Base-by-base conservation (phyloP, 1,284 basidiomycete species). In the Hypsizygus ulmarius region DNA sequence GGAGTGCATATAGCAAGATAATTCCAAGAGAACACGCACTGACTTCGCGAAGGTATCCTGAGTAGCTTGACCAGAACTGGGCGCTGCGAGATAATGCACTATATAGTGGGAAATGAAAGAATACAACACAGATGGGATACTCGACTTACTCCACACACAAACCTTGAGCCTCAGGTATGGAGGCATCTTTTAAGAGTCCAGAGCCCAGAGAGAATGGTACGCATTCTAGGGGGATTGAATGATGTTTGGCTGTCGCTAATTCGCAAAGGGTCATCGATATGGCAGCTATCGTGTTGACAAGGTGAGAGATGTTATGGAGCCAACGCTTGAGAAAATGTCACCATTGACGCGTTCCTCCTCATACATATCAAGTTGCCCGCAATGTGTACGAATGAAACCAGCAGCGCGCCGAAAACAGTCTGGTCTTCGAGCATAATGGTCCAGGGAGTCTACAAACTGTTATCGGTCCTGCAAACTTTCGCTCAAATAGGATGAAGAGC, bases 61-160 rank as follows among this genome's bases (percentile, higher is more conserved):
- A 89, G 63, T 88, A 90, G 53, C 85, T 88, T 6, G 87, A 86
- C 87, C 87, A 89, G 58, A 82, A 84, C 58, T 89, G 86, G 6
- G 87, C 78, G 59, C 87, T 89, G 44, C 86, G 71, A 11, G 86
- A 81, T 19, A 89, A 65, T 10, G 87, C 84, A 49, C 86, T 89
- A 54, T 19, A 45, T 42, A 12, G 32, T 44, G 35, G 38, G 44
- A 45, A 43, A 27, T 30, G 7, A 36, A 12, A 16, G 10, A 14
- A 5, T 12, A 9, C 11, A 18, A 42, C 41, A 5, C 21, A 5
- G 1, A 40, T 12, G 44, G 43, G 32, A 46, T 37, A 42, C 50
- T 30, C 46, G n/a, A 49, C 72, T 48, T 56, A 82, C 82, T 81
- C 78, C n/a, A 82, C 81, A 53, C 81, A 84, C 57, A 69, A 66